Conservation (phyloP, 495 filamentous ascomycete genomes). For the Tuber indicum region DNA sequence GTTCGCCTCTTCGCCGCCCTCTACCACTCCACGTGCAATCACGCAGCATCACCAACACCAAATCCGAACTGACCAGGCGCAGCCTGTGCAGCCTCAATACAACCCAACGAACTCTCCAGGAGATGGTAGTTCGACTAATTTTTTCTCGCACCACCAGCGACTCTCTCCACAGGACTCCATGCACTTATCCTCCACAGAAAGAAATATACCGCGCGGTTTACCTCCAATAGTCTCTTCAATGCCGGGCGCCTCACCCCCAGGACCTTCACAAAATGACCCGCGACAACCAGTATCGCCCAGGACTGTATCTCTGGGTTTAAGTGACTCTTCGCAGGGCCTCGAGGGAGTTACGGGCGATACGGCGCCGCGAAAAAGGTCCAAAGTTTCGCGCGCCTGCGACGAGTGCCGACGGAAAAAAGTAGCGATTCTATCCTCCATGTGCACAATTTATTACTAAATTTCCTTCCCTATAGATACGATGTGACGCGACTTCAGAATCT, state of each 20-base stretch:
- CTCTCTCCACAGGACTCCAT: slow-evolving; percentile 42
- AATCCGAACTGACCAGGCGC: slow-evolving; percentile 37
- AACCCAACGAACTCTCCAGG: slow-evolving; percentile 39
- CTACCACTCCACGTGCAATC: slow-evolving; percentile 39
- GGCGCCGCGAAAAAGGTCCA: slow-evolving; percentile 73
- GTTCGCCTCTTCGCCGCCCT: slow-evolving; percentile 36
- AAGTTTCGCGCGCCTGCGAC: slow-evolving; percentile 90
- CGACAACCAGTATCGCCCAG: slow-evolving; percentile 40
- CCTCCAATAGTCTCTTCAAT: slow-evolving; percentile 43
- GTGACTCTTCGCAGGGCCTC: slow-evolving; percentile 29
- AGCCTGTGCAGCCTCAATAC: slow-evolving; percentile 38
- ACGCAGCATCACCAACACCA: slow-evolving; percentile 39
- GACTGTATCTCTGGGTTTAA: slow-evolving; percentile 27
- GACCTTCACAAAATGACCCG: slow-evolving; percentile 35
- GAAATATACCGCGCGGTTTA: slow-evolving; percentile 40
- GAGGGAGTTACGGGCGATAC: slow-evolving; percentile 51
- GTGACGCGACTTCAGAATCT: slow-evolving; percentile 76
- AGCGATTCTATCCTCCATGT: slow-evolving; percentile 21
- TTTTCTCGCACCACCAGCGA: slow-evolving; percentile 42
- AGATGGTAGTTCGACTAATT: slow-evolving; percentile 42
- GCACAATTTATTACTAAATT: neutral
- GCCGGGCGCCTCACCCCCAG: slow-evolving; percentile 40
- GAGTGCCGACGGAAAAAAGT: slow-evolving; percentile 93
- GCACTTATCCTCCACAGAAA: slow-evolving; percentile 36
- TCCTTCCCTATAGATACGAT: slow-evolving; percentile 59